These are phyloP conservation scores for Apophysomyces elegans DNA, from an alignment of 371 early-diverging fungal species.

Conservation along the genomic window DNA sequence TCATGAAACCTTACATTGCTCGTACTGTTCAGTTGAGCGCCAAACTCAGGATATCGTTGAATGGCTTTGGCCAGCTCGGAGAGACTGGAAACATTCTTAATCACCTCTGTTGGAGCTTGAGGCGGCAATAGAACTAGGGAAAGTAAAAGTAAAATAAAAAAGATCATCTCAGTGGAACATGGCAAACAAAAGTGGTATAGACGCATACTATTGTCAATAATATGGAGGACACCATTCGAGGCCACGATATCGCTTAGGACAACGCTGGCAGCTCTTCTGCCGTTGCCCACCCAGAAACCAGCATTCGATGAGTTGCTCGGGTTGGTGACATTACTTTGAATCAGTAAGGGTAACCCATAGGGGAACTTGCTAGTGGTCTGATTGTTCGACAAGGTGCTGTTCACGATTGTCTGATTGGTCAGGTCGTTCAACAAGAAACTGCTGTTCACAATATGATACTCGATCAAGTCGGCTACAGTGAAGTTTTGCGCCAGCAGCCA, in stretches of 20 bases:
- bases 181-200: neutral
- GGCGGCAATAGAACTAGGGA: conserved; percentile 42
- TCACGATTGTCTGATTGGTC: conserved; percentile 20
- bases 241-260: conserved; percentile 33
- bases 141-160: no score
- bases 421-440: conserved; percentile 25
- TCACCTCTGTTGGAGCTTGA: conserved; percentile 21
- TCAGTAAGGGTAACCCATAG: conserved; percentile 31
- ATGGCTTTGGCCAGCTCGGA: conserved; percentile 18
- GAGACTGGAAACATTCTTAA: conserved; percentile 20
- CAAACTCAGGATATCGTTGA: conserved; percentile 14
- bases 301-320: conserved; percentile 4
- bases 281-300: conserved; percentile 34
- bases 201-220: conserved; percentile 38
- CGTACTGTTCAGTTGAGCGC: conserved; percentile 20
- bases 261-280: conserved; percentile 27
- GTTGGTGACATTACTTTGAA: conserved; percentile 28
- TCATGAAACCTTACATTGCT: conserved; percentile 32
- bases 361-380: conserved; percentile 23
- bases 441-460: conserved; percentile 41
- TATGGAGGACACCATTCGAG: conserved; percentile 43
- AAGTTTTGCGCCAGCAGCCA: conserved; percentile 5
- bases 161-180: neutral
- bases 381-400: conserved; percentile 34
- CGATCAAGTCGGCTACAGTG: conserved; percentile 31